Evolutionary conservation across 257 asterid genomes (phyloP).

Genomic region (Oldenlandia corymbosa): DNA sequence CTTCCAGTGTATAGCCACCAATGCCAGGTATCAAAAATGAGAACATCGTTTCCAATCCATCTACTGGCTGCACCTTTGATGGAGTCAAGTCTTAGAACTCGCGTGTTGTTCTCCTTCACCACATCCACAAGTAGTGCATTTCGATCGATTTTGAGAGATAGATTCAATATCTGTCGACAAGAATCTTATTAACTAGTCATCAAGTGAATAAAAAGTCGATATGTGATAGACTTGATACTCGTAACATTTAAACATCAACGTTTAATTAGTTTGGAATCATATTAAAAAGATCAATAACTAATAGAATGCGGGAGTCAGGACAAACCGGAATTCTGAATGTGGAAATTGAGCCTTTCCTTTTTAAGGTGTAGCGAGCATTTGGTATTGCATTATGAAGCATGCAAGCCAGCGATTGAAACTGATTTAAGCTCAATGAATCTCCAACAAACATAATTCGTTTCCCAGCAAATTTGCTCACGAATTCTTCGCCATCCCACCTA

Average conservation of each 20-base stretch:
- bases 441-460: constrained; percentile 34
- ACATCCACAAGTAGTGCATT: constrained; percentile 26
- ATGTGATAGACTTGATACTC: no score
- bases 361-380: constrained; percentile 1
- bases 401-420: constrained; percentile 42
- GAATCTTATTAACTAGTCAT: no score
- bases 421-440: constrained; percentile 32
- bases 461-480: constrained; percentile 15
- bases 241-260: no score
- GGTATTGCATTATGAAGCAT: constrained; percentile 27
- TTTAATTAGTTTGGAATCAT: no score
- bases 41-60: background rate
- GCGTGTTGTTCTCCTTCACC: background rate
- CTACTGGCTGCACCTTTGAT: background rate
- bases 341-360: constrained; percentile 11
- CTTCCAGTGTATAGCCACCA: background rate
- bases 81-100: background rate
- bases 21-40: background rate
- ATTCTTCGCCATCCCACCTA: constrained; percentile 23
- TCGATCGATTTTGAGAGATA: constrained; percentile 1
- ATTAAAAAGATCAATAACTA: no score
- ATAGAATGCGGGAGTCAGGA: no score
- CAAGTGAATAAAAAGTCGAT: no score
- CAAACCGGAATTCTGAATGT: constrained; percentile 24
- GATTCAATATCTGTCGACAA: no score